Base-by-base conservation (phyloP, 768 basidiomycete species). In the Hebeloma cylindrosporum region DNA sequence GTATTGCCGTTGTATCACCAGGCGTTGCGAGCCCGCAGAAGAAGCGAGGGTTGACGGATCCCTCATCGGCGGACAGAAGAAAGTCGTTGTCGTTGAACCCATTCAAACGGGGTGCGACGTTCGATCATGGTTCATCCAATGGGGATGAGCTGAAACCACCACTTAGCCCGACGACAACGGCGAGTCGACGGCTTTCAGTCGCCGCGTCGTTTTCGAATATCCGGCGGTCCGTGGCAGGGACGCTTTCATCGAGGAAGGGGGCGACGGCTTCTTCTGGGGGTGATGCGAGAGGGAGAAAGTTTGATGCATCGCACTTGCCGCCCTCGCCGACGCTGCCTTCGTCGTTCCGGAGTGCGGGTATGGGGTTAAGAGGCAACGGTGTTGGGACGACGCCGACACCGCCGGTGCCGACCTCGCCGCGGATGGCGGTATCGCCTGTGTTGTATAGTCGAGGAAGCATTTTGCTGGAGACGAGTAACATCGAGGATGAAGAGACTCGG, bases 401-500 rank as follows among this genome's bases (percentile, higher is more conserved):
- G 18, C 32, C 42, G 25, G 18, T 26, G 8, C 34, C 33, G 41
- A 54, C 31, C 10, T 30, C 36, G 35, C 32, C 47, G 63, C 43
- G 31, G 34, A 18, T 28, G 51, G 67, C 82, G 9, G 64, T 84
- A 14, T 66, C 69, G 42, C 81, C 84, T 26, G 79, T 74, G 34
- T 74, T 86, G 45, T 78, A 88, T 56, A 80, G 66, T 48, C 59
- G 67, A 13, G 82, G 74, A 34, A 80, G 71, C 43, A 85, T 89
- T 40, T 38, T 79, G 47, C 39, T 69, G 25, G 72, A 81, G 64
- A 65, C 77, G 42, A 71, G 56, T 36, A 64, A 61, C 29, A 86
- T 88, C 29, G 68, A 77, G 58, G 84, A 89, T 49, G 82, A 79
- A 8, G 86, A 89, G 69, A 74, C 71, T 50, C 68, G 85, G 62